Evolutionary conservation across 495 filamentous ascomycete species (phyloP), one percentile per base, ranked within the genome.

Genomic region (Aspergillus indologenus): DNA sequence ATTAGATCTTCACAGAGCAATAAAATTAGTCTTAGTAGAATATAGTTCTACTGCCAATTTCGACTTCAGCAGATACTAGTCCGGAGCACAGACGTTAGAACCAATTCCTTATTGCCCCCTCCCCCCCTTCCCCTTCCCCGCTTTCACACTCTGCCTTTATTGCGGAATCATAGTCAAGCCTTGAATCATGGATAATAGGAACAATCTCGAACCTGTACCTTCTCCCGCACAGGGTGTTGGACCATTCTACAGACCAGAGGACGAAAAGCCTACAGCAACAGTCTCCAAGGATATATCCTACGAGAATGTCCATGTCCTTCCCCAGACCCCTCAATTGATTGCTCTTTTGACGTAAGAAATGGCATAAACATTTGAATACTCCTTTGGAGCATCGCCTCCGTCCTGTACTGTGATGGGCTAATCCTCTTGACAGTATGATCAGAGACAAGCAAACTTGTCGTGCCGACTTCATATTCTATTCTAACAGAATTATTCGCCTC

Each of bases 401-500:
- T 44, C 53, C 21, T 24, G 31, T 14, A 20, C 14, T 59, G 47
- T 42, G 62, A 51, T 21, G 62, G 44, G 45, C 65, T 68, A 57
- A 65, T 61, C 60, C 44, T 57, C 56, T 31, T 53, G 53, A 65
- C 64, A 98, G 93, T 59, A 97, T 96, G 84, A 97, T 98, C 71
- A 85, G 94, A 63, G 90, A 98, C 71, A 88, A 87, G 74, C 82
- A 87, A 62, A 98, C 95, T 9, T 80, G 82, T 29, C 88, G 94
- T 51, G 94, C 91, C 40, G 94, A 98, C 74, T 98, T 98, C 73
- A 96, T 98, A 66, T 98, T 98, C 80, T 96, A 97, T 74, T 96
- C 93, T 49, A 98, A 98, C 77, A 86, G 94, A 61, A 98, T 98
- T 68, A 98, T 98, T 68, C 91, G 95, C 21, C 82, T 98, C n/a